Percentiles rank a stretch among this genome's conserved stretches.
Conservation (phyloP, 2,329 filamentous ascomycete genomes). For the Aspergillus sp. region DNA sequence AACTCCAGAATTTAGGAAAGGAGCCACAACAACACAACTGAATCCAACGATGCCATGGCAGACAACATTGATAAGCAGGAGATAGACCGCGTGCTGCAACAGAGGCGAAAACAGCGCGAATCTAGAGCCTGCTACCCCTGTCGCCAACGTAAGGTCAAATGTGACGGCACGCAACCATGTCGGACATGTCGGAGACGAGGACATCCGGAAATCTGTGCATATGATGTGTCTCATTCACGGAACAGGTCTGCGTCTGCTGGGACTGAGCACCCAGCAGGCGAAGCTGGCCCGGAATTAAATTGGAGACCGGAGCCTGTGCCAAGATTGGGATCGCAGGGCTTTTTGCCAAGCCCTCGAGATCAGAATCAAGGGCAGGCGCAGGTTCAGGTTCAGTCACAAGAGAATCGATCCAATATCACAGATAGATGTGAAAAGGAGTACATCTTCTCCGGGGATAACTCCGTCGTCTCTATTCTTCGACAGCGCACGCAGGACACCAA, state of each 20-base stretch:
- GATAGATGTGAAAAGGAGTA: constrained; percentile 12
- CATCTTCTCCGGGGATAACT: constrained; percentile 26
- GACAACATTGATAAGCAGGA: constrained; percentile 16
- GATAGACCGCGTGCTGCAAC: constrained; percentile 21
- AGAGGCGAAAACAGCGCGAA: constrained; percentile 24
- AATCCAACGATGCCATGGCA: not conserved
- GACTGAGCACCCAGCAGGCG: not conserved
- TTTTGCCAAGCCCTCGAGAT: not conserved
- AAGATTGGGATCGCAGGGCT: not conserved
- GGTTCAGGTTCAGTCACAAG: not conserved
- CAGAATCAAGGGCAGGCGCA: not conserved
- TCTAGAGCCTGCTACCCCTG: constrained; percentile 29
- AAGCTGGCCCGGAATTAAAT: not conserved
- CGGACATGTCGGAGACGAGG: constrained; percentile 20
- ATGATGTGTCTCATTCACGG: constrained; percentile 6
- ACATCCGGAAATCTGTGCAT: constrained; percentile 24
- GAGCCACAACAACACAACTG: not conserved
- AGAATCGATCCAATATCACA: not conserved
- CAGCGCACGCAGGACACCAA: constrained; percentile 19
- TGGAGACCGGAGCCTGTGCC: not conserved
- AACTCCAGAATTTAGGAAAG: not conserved
- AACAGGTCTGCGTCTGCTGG: not conserved
- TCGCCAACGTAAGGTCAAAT: constrained; percentile 31
- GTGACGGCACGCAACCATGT: constrained; percentile 24
- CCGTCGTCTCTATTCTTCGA: constrained; percentile 24